A percentile compares a stretch with the other conserved stretches of the same genome.
These are phyloP conservation scores for Petunia hybrid DNA, from an alignment of 305 asterid species.

Conservation along the genomic window DNA sequence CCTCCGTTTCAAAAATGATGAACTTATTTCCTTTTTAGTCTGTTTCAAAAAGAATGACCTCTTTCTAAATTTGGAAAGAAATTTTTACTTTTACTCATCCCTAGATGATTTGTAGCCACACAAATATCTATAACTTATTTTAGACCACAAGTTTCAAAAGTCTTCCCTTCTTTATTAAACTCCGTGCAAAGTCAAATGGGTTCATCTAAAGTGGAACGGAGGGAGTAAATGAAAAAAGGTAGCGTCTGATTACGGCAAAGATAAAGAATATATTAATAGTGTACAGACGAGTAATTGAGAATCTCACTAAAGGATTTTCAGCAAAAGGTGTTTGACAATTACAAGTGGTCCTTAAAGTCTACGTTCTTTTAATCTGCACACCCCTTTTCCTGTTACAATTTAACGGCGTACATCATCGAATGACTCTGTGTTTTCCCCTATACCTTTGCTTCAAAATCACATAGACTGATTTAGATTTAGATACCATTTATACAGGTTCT, in stretches of 20 bases:
- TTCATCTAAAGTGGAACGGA: too few relatives aligned
- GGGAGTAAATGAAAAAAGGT: not conserved
- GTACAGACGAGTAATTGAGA: not conserved
- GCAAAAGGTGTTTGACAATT: not conserved
- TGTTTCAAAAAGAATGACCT: too few relatives aligned
- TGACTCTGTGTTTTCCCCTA: not conserved
- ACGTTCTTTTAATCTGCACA: not conserved
- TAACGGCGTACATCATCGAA: not conserved
- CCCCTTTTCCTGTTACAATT: not conserved
- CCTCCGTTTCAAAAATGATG: too few relatives aligned
- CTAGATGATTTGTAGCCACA: too few relatives aligned
- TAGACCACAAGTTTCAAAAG: too few relatives aligned
- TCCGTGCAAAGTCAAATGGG: too few relatives aligned
- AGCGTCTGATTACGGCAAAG: not conserved
- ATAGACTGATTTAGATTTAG: not conserved
- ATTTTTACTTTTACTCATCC: too few relatives aligned
- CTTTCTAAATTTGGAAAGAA: too few relatives aligned
- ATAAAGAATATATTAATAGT: not conserved
- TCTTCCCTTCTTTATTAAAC: too few relatives aligned
- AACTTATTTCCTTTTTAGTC: too few relatives aligned
- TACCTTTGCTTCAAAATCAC: not conserved
- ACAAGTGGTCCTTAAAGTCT: not conserved
- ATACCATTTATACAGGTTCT: not conserved
- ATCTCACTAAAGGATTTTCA: conserved; percentile 14
- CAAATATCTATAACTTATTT: too few relatives aligned